Evolutionary conservation across 768 basidiomycete species (phyloP), one percentile per base, ranked within the genome.

Genomic region (Tylopilus subfusipes): DNA sequence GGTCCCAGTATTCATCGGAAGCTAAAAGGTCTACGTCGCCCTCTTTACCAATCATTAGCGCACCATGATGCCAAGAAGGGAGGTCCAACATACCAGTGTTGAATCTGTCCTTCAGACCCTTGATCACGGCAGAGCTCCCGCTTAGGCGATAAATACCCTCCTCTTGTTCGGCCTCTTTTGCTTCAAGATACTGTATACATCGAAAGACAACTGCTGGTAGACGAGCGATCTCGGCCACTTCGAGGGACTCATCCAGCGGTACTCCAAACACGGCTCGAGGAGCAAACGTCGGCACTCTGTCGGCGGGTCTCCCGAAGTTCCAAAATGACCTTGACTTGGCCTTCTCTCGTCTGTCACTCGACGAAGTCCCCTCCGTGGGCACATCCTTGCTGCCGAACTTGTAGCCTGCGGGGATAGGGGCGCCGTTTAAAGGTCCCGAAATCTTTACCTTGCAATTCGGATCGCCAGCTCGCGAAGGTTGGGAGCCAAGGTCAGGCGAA

Each of bases 121-220:
- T 97, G 76, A 98, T 94, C 53, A 96, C 93, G 31, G 93, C 90
- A 58, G 93, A 91, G 69, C 92, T 94, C 22, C 95, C 95, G 66
- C 90, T 94, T 55, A 99, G 74, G 55, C 97, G 85, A 73, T 98
- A 99, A 55, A 99, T 96, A 31, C 97, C 97, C 72, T 99, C 97
- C 66, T 99, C 97, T 61, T 90, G 85, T 57, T 98, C 92, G 21
- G 97, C 96, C 68, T 90, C 82, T 76, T 95, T 95, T 19, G 84
- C 82, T 75, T 98, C 93, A 52, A 99, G 76, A 73, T 96, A 99
- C 66, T 97, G 87, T 60, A 99, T 95, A 60, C 88, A 90, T 50
- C 97, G 84, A 77, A 95, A 99, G 31, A 97, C 87, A 62, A 98
- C 88, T 8, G 96, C 92, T 4, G 97, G 97, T 21, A 99, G 77